These are phyloP conservation scores for Rubia peregrina DNA, from an alignment of 305 asterid genomes.

Conservation along the genomic window DNA sequence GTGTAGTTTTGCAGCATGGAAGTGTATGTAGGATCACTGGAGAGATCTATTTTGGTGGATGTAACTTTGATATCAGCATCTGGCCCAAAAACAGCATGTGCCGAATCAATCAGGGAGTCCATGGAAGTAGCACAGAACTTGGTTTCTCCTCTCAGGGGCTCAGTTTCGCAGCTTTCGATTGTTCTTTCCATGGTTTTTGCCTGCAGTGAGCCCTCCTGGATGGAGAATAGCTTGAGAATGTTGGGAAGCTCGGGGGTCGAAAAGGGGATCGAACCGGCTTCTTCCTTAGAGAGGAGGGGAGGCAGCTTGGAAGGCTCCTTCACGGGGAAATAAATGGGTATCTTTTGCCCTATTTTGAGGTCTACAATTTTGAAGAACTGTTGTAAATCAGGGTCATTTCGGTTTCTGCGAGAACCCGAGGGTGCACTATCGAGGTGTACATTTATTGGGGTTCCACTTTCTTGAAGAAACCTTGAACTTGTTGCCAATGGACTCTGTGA, in stretches of 20 bases:
- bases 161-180: slow-evolving; percentile 56
- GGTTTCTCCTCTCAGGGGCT: slow-evolving; percentile 57
- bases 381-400: too few relatives aligned
- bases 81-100: slow-evolving; percentile 29
- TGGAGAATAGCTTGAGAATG: slow-evolving; percentile 44
- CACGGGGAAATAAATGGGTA: slow-evolving; percentile 21
- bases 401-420: too few relatives aligned
- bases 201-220: slow-evolving; percentile 49
- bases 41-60: slow-evolving; percentile 37
- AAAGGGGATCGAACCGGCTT: slow-evolving; percentile 23
- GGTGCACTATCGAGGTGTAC: too few relatives aligned
- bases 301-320: slow-evolving; percentile 9
- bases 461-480: too few relatives aligned
- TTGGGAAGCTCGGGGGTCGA: slow-evolving; percentile 30
- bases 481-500: too few relatives aligned
- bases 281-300: slow-evolving; percentile 17
- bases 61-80: slow-evolving; percentile 30
- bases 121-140: slow-evolving; percentile 71
- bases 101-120: slow-evolving; percentile 57
- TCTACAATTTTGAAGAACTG: slow-evolving; percentile 8
- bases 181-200: slow-evolving; percentile 54
- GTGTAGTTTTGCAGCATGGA: slow-evolving; percentile 53
- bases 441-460: too few relatives aligned
- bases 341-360: slow-evolving; percentile 15
- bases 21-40: slow-evolving; percentile 14